Base-by-base conservation (phyloP, 768 basidiomycete genomes). In the Termitomyces sp. region DNA sequence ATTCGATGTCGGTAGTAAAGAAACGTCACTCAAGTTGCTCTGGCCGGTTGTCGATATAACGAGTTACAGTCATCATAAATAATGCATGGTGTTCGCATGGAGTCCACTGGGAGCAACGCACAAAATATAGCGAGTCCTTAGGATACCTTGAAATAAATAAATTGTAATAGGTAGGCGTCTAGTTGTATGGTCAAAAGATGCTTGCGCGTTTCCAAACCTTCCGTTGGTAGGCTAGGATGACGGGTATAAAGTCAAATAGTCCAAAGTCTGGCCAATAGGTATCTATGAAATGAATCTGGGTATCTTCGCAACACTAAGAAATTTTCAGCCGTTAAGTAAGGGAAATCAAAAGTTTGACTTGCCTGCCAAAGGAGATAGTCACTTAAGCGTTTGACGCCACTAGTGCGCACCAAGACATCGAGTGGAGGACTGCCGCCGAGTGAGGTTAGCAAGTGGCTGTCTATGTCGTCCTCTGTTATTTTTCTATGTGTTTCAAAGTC, bases 341-440 rank as follows among this genome's bases (percentile, higher is more conserved):
- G 31, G 6, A 29, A 47, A n/a, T 31, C 7, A 33, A 13, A 22
- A 23, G n/a, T 5, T 35, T 11, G 11, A 49, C 83, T 54, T 53
- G 90, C 95, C 89, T 99, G 97, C 97, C 96, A 99, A 15, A 95
- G 81, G 66, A 98, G 68, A 66, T 86, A 99, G 61, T 97, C 93
- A 63, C 91, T 93, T 22, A 97, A 71, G 3, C 94, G 80, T 54
- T 83, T 87, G 5, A 96, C 97, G 11, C 94, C 93, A 48, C 92
- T 94, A 0, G 95, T 97, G 39, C 97, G 82, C 20, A 99, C 76
- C 49, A 98, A 80, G 44, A 99, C 82, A 64, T 98, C 96, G 0
- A 97, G 74, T 11, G 92, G 91, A 12, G 89, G 90, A 62, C 85
- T 89, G 18, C 80, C 84, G 12, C 68, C 83, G 25, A 75, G 71